Evolutionary conservation across 2,329 filamentous ascomycete genomes (phyloP).

Genomic region (Exophiala spinifera): DNA sequence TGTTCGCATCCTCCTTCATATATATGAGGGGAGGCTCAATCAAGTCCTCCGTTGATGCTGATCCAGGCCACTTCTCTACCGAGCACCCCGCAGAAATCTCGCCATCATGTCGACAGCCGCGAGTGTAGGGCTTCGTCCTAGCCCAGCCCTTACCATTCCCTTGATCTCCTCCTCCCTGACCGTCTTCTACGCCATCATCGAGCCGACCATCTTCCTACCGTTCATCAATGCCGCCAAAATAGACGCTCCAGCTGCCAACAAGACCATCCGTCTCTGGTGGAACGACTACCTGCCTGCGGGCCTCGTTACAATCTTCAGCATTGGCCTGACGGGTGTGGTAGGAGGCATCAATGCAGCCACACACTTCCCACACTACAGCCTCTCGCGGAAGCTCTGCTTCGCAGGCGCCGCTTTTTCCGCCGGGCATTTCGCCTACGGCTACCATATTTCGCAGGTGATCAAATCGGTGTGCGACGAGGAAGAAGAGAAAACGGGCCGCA

Average conservation of each 20-base stretch:
- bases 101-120: constrained; percentile 12
- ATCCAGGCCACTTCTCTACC: too few relatives aligned
- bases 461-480: constrained; percentile 15
- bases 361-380: constrained; percentile 6
- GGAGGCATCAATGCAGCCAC: constrained; percentile 7
- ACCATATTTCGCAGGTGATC: constrained; percentile 9
- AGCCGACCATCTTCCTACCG: constrained; percentile 11
- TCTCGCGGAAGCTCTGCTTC: constrained; percentile 12
- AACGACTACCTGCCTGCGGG: constrained; percentile 7
- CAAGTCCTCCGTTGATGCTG: too few relatives aligned
- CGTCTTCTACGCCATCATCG: constrained; percentile 16
- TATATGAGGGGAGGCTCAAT: too few relatives aligned
- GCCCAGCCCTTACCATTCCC: constrained; percentile 11
- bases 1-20: too few relatives aligned
- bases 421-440: constrained; percentile 17
- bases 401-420: constrained; percentile 9
- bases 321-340: constrained; percentile 7
- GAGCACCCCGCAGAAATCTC: neutral
- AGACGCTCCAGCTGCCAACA: constrained; percentile 5
- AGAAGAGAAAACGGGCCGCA: constrained; percentile 15
- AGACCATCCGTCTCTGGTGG: constrained; percentile 13
- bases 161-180: constrained; percentile 18
- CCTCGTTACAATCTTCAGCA: constrained; percentile 6
- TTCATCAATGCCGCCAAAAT: constrained; percentile 14
- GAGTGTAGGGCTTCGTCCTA: constrained; percentile 11